Percentiles rank a stretch among this genome's conserved stretches.
Evolutionary conservation across 306 rosid genomes (phyloP).

Genomic region (Urtica urens): DNA sequence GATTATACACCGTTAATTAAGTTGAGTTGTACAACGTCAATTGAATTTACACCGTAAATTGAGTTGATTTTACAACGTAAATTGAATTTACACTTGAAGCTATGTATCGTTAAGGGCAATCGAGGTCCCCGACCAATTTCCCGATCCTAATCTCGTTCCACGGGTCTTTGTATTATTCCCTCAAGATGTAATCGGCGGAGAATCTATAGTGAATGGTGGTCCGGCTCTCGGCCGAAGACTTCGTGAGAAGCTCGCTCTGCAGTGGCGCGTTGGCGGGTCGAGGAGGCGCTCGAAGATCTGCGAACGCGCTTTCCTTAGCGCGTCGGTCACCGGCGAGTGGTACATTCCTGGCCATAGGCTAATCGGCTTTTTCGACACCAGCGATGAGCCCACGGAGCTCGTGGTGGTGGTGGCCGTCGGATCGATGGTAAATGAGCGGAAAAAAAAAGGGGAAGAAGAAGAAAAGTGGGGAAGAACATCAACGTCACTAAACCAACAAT

Average conservation of each 20-base stretch:
- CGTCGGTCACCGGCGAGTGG: conserved; percentile 90
- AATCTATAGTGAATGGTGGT: conserved; percentile 61
- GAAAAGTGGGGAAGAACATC: too few relatives aligned
- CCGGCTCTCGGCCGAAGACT: conserved; percentile 71
- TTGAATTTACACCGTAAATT: too few relatives aligned
- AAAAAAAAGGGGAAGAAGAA: too few relatives aligned
- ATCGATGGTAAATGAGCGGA: too few relatives aligned
- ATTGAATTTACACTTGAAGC: too few relatives aligned
- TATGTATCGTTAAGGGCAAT: too few relatives aligned
- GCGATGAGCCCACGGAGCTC: conserved; percentile 5
- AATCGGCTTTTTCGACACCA: conserved; percentile 45
- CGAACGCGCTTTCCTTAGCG: conserved; percentile 75
- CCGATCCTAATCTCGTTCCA: conserved; percentile 93
- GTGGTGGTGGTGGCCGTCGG: too few relatives aligned
- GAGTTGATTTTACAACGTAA: too few relatives aligned
- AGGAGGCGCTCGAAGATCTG: conserved; percentile 58
- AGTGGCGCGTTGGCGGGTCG: conserved; percentile 84
- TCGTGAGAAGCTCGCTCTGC: conserved; percentile 69
- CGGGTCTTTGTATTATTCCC: conserved; percentile 87
- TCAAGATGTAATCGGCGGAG: conserved; percentile 57
- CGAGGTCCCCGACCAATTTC: conserved; percentile 85
- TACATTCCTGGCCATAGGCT: conserved; percentile 87
- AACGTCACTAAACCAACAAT: too few relatives aligned
- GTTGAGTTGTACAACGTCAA: too few relatives aligned
- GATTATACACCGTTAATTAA: too few relatives aligned